A percentile compares a stretch with the other conserved stretches of the same genome.
These are phyloP conservation scores for Pyrenochaeta sp. DNA, from an alignment of 2,329 filamentous ascomycete genomes.

Conservation along the genomic window DNA sequence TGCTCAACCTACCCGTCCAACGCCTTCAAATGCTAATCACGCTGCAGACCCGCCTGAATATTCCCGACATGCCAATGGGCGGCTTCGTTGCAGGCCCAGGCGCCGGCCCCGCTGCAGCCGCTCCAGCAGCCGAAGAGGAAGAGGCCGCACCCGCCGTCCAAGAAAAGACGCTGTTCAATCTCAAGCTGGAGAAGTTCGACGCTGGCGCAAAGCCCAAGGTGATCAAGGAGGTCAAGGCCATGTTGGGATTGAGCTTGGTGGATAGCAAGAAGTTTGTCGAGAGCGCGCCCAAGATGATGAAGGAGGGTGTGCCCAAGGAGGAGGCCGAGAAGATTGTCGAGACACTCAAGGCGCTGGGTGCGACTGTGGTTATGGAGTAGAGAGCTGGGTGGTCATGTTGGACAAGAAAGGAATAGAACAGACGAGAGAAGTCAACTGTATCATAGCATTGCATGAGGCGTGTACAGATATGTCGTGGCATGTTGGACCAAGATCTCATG, in stretches of 20 bases:
- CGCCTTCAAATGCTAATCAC: not conserved
- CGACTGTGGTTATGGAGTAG: constrained; percentile 90
- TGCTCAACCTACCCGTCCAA: too few relatives aligned
- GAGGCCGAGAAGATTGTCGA: constrained; percentile 99
- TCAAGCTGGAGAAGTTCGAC: constrained; percentile 93
- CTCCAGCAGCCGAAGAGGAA: constrained; percentile 75
- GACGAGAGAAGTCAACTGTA: constrained; percentile 31
- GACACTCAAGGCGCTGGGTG: constrained; percentile 91
- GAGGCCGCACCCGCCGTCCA: constrained; percentile 88
- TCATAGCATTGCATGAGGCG: constrained; percentile 44
- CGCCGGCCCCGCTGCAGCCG: constrained; percentile 64
- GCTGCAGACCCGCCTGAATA: constrained; percentile 85
- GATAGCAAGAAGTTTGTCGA: constrained; percentile 99
- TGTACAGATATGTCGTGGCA: constrained; percentile 50
- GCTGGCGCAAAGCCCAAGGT: constrained; percentile 93
- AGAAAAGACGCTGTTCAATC: constrained; percentile 95
- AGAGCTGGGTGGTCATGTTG: constrained; percentile 1
- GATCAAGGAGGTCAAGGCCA: constrained; percentile 98
- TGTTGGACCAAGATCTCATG: constrained; percentile 33
- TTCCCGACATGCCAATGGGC: constrained; percentile 95
- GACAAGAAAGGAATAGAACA: constrained; percentile 1
- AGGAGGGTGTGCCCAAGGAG: constrained; percentile 98
- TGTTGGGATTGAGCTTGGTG: constrained; percentile 93
- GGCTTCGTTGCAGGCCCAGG: constrained; percentile 77
- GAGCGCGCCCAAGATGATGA: constrained; percentile 96